Percentiles rank a stretch among this genome's conserved stretches.
These are phyloP conservation scores for Fusarium subtropicale DNA, from an alignment of 2,329 filamentous ascomycete species.

Conservation along the genomic window DNA sequence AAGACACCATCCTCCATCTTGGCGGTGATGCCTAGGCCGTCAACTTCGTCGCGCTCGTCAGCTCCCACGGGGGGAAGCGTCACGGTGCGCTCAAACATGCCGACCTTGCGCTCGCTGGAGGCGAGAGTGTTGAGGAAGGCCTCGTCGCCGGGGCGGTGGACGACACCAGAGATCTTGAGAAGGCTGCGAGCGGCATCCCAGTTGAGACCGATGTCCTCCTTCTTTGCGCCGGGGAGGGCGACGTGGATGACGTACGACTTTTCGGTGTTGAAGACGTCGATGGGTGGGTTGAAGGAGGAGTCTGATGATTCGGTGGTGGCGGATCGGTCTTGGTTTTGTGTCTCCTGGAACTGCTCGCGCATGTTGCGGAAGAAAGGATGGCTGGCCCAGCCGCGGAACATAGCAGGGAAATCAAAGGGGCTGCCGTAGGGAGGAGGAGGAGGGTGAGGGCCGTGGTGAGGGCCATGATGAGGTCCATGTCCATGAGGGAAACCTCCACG, in stretches of 20 bases:
- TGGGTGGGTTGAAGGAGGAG: conserved; percentile 73
- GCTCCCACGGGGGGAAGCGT: conserved; percentile 63
- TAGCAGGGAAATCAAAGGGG: conserved; percentile 54
- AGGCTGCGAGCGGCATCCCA: conserved; percentile 77
- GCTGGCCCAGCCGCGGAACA: conserved; percentile 55
- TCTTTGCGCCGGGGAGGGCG: conserved; percentile 81
- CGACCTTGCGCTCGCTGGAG: conserved; percentile 75
- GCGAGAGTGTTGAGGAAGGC: conserved; percentile 72
- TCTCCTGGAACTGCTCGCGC: conserved; percentile 51
- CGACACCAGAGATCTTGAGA: conserved; percentile 76
- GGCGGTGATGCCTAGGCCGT: conserved; percentile 75
- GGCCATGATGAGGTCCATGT: conserved; percentile 34
- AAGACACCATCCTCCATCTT: conserved; percentile 84
- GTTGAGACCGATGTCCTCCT: conserved; percentile 80
- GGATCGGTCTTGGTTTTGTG: conserved; percentile 21
- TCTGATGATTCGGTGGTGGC: conserved; percentile 59
- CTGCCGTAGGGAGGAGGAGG: conserved; percentile 26
- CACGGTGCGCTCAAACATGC: conserved; percentile 78
- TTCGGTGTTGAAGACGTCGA: conserved; percentile 79
- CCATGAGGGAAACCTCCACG: conserved; percentile 38
- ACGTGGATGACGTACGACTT: conserved; percentile 76
- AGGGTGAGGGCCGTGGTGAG: conserved; percentile 37
- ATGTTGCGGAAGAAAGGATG: conserved; percentile 59
- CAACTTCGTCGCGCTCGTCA: conserved; percentile 67
- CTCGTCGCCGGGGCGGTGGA: conserved; percentile 79